Evolutionary conservation across 495 filamentous ascomycete species (phyloP).

Genomic region (Lasiosphaeria ovina): DNA sequence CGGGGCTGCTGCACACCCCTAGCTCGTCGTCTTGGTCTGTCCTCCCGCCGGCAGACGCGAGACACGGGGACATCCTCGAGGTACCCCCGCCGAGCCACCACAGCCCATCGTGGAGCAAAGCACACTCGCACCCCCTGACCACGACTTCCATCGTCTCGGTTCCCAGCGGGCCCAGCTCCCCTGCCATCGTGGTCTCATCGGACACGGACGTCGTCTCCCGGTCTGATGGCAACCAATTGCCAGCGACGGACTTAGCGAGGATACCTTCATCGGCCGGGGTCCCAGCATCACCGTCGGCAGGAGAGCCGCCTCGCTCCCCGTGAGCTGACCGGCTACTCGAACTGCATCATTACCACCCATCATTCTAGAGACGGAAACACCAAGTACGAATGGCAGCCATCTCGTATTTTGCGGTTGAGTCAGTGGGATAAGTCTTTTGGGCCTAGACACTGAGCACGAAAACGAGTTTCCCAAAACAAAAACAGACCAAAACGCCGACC

Average conservation of each 20-base stretch:
- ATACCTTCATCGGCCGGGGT: too few relatives aligned
- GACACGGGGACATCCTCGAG: background rate
- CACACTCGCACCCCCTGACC: background rate
- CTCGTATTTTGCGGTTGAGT: too few relatives aligned
- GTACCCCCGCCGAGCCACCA: background rate
- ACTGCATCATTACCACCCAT: too few relatives aligned
- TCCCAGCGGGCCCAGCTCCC: conserved; percentile 8
- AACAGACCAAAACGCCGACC: too few relatives aligned
- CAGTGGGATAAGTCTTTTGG: too few relatives aligned
- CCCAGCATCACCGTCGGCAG: too few relatives aligned
- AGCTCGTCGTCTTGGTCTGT: background rate
- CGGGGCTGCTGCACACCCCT: background rate
- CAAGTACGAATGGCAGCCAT: too few relatives aligned
- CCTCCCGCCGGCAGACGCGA: background rate
- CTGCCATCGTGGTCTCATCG: conserved; percentile 11
- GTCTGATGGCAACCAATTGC: background rate
- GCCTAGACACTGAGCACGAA: too few relatives aligned
- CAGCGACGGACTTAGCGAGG: background rate
- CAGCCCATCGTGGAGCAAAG: background rate
- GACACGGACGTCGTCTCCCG: conserved; percentile 2
- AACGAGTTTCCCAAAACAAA: too few relatives aligned
- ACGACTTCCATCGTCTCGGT: conserved; percentile 7
- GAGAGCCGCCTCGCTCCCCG: too few relatives aligned
- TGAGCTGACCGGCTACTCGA: too few relatives aligned
- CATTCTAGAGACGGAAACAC: too few relatives aligned